Conservation (phyloP, 176 grass and related monocot species). For the Oryza brachyantha region DNA sequence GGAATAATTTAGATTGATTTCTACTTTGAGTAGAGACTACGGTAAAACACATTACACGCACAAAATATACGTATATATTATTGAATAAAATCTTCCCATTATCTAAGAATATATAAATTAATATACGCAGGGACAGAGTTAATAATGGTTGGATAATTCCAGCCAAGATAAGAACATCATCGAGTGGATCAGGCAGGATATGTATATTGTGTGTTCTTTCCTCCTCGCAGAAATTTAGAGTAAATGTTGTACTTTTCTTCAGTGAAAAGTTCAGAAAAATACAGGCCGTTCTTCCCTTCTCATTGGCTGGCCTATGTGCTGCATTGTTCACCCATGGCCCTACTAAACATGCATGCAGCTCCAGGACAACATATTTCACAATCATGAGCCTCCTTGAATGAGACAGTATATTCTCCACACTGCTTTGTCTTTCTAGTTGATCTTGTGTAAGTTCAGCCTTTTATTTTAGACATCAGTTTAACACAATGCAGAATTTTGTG, state of each 20-base stretch:
- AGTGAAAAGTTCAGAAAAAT: not conserved
- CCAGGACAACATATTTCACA: slow-evolving; percentile 14
- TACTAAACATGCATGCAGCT: slow-evolving; percentile 4
- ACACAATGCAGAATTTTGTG: not conserved
- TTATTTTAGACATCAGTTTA: not conserved
- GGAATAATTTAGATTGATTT: too few species aligned
- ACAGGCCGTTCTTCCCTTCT: not conserved
- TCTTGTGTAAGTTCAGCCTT: not conserved
- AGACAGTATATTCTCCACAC: not conserved
- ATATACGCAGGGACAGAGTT: not conserved
- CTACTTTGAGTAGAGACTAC: too few species aligned
- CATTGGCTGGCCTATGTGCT: not conserved
- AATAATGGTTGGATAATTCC: slow-evolving; percentile 1
- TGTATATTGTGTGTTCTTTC: not conserved
- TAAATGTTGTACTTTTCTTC: not conserved
- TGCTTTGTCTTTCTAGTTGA: not conserved
- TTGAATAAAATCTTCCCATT: too few species aligned
- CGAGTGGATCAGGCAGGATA: not conserved
- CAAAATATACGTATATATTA: too few species aligned
- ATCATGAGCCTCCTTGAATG: not conserved
- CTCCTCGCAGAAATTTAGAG: not conserved
- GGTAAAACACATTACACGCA: too few species aligned
- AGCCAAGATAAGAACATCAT: not conserved
- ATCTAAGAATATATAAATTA: not conserved
- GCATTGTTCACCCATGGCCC: not conserved